Conservation (phyloP, 371 early-diverging fungal genomes). For the Mortierella sp. region DNA sequence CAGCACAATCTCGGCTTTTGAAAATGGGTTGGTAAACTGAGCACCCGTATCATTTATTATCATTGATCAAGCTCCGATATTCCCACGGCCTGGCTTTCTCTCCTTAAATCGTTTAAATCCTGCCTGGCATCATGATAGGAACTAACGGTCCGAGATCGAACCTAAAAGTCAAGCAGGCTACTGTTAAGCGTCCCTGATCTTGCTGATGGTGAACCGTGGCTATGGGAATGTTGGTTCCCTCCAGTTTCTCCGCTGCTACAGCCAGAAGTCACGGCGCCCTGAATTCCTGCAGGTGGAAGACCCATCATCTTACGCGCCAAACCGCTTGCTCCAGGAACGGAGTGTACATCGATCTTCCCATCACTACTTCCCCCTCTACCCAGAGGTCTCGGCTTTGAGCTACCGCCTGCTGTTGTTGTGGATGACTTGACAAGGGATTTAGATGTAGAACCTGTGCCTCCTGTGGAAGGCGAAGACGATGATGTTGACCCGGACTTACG, state of each 20-base stretch:
- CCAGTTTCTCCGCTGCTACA: constrained; percentile 34
- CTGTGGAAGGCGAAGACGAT: constrained; percentile 12
- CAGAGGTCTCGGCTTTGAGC: constrained; percentile 6
- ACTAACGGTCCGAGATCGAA: neutral
- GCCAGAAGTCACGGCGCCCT: constrained; percentile 41
- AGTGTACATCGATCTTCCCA: constrained; percentile 41
- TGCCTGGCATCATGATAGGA: neutral
- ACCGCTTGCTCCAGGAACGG: constrained; percentile 53
- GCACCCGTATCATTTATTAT: neutral
- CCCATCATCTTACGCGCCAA: constrained; percentile 58
- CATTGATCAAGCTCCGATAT: neutral
- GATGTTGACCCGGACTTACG: constrained; percentile 30
- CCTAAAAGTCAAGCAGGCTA: constrained; percentile 40
- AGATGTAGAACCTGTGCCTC: constrained; percentile 4
- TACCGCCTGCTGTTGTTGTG: neutral
- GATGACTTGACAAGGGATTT: constrained; percentile 12
- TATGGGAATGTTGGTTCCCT: constrained; percentile 30
- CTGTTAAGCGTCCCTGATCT: constrained; percentile 12
- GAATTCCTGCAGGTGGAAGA: constrained; percentile 39
- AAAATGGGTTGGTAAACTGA: neutral
- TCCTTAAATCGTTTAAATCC: neutral
- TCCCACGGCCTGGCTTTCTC: neutral
- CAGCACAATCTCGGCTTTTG: too few relatives aligned
- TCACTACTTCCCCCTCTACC: constrained; percentile 1
- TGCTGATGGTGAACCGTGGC: constrained; percentile 1